Conservation (phyloP, 2,329 filamentous ascomycete genomes). For the Metarhizium humberi region DNA sequence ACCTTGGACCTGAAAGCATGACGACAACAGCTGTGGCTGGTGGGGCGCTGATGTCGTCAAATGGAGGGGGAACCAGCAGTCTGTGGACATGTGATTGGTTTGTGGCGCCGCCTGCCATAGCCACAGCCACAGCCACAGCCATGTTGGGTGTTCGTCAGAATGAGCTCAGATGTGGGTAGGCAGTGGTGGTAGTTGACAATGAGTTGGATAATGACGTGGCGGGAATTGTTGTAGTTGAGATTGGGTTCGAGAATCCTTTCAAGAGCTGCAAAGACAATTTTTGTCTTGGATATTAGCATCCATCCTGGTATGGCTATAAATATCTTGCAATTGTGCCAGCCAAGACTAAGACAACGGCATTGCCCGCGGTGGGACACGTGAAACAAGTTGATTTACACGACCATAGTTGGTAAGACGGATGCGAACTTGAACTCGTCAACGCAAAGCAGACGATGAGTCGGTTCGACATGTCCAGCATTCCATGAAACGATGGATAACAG, state of each 20-base stretch:
- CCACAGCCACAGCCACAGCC: background rate
- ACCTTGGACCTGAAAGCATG: conserved; percentile 8
- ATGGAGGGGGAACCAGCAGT: background rate
- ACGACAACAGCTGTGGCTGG: conserved; percentile 11
- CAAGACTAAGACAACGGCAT: background rate
- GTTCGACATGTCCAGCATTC: too few species aligned
- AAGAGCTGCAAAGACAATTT: too few species aligned
- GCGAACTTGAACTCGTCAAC: background rate
- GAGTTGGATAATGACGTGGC: too few species aligned
- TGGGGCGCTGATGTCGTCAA: background rate
- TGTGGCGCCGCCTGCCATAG: background rate
- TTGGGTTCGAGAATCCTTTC: too few species aligned
- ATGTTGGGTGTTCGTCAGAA: background rate
- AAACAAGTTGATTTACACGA: background rate
- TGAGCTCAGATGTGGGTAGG: background rate
- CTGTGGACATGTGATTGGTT: background rate
- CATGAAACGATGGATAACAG: too few species aligned
- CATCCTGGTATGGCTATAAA: too few species aligned
- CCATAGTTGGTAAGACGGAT: background rate
- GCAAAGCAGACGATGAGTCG: too few species aligned
- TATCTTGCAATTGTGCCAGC: background rate
- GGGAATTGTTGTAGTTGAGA: too few species aligned
- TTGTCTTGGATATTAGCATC: too few species aligned
- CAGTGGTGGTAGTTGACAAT: too few species aligned
- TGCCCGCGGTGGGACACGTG: background rate